A percentile compares a stretch with the other conserved stretches of the same genome.
phyloP scores from a whole-genome alignment of 108 stramenopile genomes.

The Cyclotella cryptica region DNA sequence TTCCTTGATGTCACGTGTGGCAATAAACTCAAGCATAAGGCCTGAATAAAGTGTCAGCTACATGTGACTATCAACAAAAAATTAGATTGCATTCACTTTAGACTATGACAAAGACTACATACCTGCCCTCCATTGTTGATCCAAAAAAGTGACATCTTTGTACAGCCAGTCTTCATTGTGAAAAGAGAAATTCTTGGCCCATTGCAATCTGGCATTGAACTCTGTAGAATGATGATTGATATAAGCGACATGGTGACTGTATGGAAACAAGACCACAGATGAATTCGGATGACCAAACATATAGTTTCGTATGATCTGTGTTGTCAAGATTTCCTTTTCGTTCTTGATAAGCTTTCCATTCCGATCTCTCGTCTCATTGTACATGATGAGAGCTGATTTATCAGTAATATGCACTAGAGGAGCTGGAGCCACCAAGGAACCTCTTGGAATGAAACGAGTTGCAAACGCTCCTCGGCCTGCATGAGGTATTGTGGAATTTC shows the following conservation, averaged over 20 bases:
- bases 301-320: constrained; percentile 77
- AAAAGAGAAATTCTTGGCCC: constrained; percentile 59
- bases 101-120: neutral
- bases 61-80: neutral
- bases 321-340: constrained; percentile 32
- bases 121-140: constrained; percentile 21
- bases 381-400: constrained; percentile 49
- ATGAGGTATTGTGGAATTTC: constrained; percentile 57
- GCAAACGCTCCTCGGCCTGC: constrained; percentile 82
- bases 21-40: constrained; percentile 61
- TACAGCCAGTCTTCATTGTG: constrained; percentile 68
- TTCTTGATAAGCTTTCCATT: constrained; percentile 25
- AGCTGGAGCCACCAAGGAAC: constrained; percentile 61
- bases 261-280: constrained; percentile 71
- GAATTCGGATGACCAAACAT: constrained; percentile 76
- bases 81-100: neutral
- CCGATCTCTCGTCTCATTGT: constrained; percentile 16
- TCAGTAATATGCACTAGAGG: constrained; percentile 70
- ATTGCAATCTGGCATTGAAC: constrained; percentile 66
- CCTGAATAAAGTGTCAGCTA: constrained; percentile 35
- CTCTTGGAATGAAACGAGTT: constrained; percentile 61
- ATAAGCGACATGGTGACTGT: constrained; percentile 55
- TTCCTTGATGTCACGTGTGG: constrained; percentile 54
- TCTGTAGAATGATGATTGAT: constrained; percentile 72
- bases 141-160: constrained; percentile 51